phyloP scores from a whole-genome alignment of 2,329 filamentous ascomycete genomes.

The Neofusicoccum ribis region DNA sequence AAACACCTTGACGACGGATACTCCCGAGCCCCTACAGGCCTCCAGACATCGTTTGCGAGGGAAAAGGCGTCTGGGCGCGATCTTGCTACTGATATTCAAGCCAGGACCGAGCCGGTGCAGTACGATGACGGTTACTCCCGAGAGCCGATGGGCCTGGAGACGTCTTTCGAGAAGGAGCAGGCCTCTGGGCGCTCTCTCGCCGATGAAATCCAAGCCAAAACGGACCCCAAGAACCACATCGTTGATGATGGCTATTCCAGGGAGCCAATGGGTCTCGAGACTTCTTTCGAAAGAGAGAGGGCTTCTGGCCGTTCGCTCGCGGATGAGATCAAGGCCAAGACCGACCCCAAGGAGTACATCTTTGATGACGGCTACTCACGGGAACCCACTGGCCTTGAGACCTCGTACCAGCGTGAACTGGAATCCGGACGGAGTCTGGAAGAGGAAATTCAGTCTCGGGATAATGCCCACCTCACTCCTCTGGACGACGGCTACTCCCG shows the following conservation, averaged over 20 bases:
- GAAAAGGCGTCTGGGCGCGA: slow-evolving; percentile 20
- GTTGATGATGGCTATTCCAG: slow-evolving; percentile 14
- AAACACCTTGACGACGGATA: slow-evolving; percentile 1
- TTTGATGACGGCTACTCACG: slow-evolving; percentile 14
- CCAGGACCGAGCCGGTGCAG: not conserved
- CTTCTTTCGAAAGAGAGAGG: slow-evolving; percentile 22
- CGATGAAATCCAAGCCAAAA: slow-evolving; percentile 2
- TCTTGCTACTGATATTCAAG: slow-evolving; percentile 11
- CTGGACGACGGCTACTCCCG: slow-evolving; percentile 15
- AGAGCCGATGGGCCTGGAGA: slow-evolving; percentile 23
- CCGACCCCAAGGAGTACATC: not conserved
- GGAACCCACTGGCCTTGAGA: slow-evolving; percentile 24
- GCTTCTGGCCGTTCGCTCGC: slow-evolving; percentile 10
- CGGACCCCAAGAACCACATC: not conserved
- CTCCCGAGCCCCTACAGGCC: slow-evolving; percentile 18
- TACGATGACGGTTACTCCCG: slow-evolving; percentile 21
- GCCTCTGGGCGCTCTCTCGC: slow-evolving; percentile 7
- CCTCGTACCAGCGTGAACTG: slow-evolving; percentile 22
- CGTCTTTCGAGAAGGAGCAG: slow-evolving; percentile 23
- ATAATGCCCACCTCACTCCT: not conserved
- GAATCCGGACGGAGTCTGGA: slow-evolving; percentile 2
- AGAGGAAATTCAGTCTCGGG: not conserved
- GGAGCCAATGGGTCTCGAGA: slow-evolving; percentile 23
- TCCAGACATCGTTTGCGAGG: slow-evolving; percentile 23
- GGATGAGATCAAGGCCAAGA: slow-evolving; percentile 11